phyloP scores from a whole-genome alignment of 2,329 filamentous ascomycete species.

The Ophiocordyceps robertsii region DNA sequence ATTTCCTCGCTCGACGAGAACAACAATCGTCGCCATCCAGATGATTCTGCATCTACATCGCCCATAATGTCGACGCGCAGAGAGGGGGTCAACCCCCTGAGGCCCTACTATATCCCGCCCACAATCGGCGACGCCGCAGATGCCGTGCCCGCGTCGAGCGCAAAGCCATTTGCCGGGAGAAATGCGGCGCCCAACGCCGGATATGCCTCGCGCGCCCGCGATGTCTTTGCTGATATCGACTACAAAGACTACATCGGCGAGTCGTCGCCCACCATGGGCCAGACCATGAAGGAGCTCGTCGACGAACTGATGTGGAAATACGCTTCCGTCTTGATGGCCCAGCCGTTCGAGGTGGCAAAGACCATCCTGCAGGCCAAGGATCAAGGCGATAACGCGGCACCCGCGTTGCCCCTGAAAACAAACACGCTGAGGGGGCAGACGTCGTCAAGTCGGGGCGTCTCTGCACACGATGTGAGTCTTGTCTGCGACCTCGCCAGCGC shows the following conservation, averaged over 20 bases:
- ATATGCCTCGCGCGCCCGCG: conserved; percentile 50
- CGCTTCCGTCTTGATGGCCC: conserved; percentile 72
- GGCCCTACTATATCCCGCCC: conserved; percentile 56
- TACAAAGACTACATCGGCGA: conserved; percentile 80
- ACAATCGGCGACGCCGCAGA: conserved; percentile 35
- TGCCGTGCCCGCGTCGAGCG: conserved; percentile 21
- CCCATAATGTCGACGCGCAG: conserved; percentile 29
- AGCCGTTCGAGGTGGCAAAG: conserved; percentile 96
- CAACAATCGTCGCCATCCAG: conserved; percentile 5
- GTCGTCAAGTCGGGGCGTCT: conserved; percentile 18
- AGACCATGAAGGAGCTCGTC: conserved; percentile 61
- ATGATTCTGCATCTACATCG: conserved; percentile 12
- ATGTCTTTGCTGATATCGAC: conserved; percentile 81
- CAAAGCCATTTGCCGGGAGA: conserved; percentile 31
- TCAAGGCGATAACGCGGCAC: conserved; percentile 33
- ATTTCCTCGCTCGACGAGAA: conserved; percentile 8
- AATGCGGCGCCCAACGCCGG: conserved; percentile 23
- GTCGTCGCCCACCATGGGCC: conserved; percentile 58
- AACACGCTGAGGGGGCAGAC: conserved; percentile 14
- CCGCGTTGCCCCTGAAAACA: conserved; percentile 10
- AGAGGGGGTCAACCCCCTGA: conserved; percentile 46
- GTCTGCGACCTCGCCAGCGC: not conserved
- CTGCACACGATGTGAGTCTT: conserved; percentile 20
- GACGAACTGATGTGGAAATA: conserved; percentile 90
- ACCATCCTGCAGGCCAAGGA: conserved; percentile 69